Conservation (phyloP, 2,329 filamentous ascomycete species). For the Pyrenochaeta sp. region DNA sequence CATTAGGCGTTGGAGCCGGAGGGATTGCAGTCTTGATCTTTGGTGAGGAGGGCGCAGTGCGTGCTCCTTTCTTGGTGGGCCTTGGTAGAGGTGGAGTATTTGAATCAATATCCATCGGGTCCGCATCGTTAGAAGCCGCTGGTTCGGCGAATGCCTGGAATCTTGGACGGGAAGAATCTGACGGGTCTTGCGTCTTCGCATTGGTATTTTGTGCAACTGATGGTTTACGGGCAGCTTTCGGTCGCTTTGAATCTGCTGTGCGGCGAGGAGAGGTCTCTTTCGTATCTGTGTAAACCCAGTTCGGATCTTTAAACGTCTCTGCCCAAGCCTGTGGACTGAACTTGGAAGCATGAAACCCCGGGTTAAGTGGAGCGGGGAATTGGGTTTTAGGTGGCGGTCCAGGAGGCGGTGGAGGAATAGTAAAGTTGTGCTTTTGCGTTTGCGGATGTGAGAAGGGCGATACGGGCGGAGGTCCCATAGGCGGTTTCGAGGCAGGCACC, state of each 20-base stretch:
- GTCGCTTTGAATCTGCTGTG: constrained; percentile 34
- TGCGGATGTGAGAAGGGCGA: constrained; percentile 22
- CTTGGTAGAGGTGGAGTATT: constrained; percentile 34
- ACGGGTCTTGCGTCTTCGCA: constrained; percentile 38
- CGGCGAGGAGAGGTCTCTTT: constrained; percentile 43
- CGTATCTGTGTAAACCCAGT: constrained; percentile 44
- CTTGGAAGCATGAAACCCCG: constrained; percentile 40
- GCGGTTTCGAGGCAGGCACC: constrained; percentile 17
- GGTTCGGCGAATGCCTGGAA: constrained; percentile 44
- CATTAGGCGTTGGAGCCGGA: constrained; percentile 21
- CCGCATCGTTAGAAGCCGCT: constrained; percentile 31
- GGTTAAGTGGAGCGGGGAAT: constrained; percentile 26
- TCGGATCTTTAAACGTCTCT: constrained; percentile 53
- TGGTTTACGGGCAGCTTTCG: constrained; percentile 38
- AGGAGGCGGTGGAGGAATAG: constrained; percentile 41
- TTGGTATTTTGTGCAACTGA: constrained; percentile 41
- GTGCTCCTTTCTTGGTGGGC: constrained; percentile 8
- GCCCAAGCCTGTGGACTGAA: constrained; percentile 54
- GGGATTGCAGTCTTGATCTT: constrained; percentile 10
- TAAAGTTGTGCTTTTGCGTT: constrained; percentile 18
- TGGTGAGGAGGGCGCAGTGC: constrained; percentile 9
- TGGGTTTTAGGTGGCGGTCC: constrained; percentile 34
- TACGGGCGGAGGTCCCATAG: constrained; percentile 30
- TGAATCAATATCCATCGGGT: constrained; percentile 59
- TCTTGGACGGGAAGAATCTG: constrained; percentile 33